Percentiles rank a stretch among this genome's conserved stretches.
Evolutionary conservation across 192 early-diverging fungal genomes (phyloP).

Genomic region (Umbelopsis sp.): DNA sequence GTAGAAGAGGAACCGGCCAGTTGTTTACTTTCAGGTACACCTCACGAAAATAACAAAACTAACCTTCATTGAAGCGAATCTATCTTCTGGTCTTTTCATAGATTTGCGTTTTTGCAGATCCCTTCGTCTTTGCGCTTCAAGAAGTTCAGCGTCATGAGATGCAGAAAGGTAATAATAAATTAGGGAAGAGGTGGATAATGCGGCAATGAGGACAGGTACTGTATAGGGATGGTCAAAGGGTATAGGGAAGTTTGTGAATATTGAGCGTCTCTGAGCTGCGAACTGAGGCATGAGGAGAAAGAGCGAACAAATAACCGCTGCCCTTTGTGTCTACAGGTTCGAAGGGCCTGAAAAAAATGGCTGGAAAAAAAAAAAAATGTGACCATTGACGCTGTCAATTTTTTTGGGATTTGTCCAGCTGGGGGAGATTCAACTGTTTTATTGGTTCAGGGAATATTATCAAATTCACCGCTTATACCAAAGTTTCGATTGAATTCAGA

Average conservation of each 20-base stretch:
- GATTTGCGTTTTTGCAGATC: constrained; percentile 20
- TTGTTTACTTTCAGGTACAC: constrained; percentile 1
- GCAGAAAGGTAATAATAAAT: constrained; percentile 36
- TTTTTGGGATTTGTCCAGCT: background rate
- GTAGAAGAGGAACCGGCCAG: background rate
- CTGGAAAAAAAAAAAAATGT: constrained; percentile 11
- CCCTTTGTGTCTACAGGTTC: background rate
- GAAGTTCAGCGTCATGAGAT: constrained; percentile 26
- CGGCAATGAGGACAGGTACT: constrained; percentile 22
- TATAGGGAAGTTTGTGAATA: constrained; percentile 37
- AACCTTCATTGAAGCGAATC: constrained; percentile 34
- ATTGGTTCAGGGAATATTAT: constrained; percentile 53
- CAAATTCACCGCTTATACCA: constrained; percentile 73
- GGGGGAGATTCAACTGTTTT: background rate
- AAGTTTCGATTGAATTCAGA: constrained; percentile 66
- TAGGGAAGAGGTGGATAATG: constrained; percentile 28
- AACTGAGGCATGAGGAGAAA: constrained; percentile 11
- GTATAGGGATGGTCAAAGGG: constrained; percentile 39
- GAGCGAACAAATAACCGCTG: background rate
- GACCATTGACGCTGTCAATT: constrained; percentile 13
- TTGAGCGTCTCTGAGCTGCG: constrained; percentile 12
- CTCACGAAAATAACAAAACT: background rate
- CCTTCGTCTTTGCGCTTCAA: constrained; percentile 25
- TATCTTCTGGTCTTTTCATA: constrained; percentile 30
- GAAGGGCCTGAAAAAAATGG: background rate